A percentile compares a stretch with the other conserved stretches of the same genome.
phyloP scores from a whole-genome alignment of 2,329 filamentous ascomycete species.

The Pseudogymnoascus pannorum region DNA sequence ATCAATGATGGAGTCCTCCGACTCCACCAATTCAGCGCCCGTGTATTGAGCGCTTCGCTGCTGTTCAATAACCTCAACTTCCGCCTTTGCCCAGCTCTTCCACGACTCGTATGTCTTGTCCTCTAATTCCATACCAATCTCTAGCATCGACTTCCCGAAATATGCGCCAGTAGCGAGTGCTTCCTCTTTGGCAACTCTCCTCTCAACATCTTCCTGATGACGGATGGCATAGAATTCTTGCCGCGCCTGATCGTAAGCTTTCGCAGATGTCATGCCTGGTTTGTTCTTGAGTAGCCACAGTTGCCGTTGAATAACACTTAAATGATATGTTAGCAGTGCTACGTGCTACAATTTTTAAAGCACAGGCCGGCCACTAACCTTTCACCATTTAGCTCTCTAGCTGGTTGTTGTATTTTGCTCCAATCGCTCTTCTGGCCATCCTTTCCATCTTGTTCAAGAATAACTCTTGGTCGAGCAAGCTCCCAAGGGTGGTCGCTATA shows the following conservation, averaged over 20 bases:
- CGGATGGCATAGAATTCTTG: slow-evolving; percentile 85
- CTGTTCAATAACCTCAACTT: slow-evolving; percentile 37
- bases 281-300: slow-evolving; percentile 70
- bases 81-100: slow-evolving; percentile 66
- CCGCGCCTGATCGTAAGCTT: slow-evolving; percentile 80
- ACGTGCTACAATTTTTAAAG: neutral
- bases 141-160: slow-evolving; percentile 70
- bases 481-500: slow-evolving; percentile 97
- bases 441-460: slow-evolving; percentile 79
- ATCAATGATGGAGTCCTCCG: neutral
- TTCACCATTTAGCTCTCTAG: slow-evolving; percentile 74
- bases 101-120: slow-evolving; percentile 73
- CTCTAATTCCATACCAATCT: slow-evolving; percentile 77
- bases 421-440: slow-evolving; percentile 73
- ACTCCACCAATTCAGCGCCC: slow-evolving; percentile 16
- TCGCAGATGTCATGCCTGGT: slow-evolving; percentile 48
- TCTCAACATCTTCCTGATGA: slow-evolving; percentile 73
- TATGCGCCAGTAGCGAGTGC: slow-evolving; percentile 77
- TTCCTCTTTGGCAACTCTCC: slow-evolving; percentile 79
- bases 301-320: slow-evolving; percentile 86
- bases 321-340: slow-evolving; percentile 14
- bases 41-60: slow-evolving; percentile 37
- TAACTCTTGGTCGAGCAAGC: slow-evolving; percentile 74
- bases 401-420: slow-evolving; percentile 67
- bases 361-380: slow-evolving; percentile 45